phyloP scores from a whole-genome alignment of 176 grass and related monocot genomes.

The Thinopyrum elongatum region DNA sequence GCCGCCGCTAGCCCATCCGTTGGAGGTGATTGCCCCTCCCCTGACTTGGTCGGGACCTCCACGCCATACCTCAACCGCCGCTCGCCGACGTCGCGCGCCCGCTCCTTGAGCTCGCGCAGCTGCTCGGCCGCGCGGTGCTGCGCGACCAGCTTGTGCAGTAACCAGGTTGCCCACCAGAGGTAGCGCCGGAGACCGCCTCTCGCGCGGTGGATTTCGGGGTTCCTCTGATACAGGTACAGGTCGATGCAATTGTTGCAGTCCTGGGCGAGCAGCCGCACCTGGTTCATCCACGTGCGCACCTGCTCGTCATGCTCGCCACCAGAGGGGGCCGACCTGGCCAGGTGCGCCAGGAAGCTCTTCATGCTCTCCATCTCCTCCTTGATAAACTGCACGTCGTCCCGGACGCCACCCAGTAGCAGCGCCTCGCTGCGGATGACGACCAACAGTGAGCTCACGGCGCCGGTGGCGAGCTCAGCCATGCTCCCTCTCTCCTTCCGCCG shows the following conservation, averaged over 20 bases:
- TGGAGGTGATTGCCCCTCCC: no score
- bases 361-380: slow-evolving; percentile 8
- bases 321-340: background rate
- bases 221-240: background rate
- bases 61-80: background rate
- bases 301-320: background rate
- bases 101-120: background rate
- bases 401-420: background rate
- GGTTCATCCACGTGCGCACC: slow-evolving; percentile 13
- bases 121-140: background rate
- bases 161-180: background rate
- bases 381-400: background rate
- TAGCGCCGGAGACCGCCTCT: background rate
- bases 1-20: no score
- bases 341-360: slow-evolving; percentile 17
- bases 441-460: background rate
- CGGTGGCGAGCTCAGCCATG: background rate
- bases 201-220: background rate
- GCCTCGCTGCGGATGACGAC: background rate
- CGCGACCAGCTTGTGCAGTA: background rate
- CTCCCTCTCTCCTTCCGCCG: background rate
- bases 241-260: slow-evolving; percentile 11
- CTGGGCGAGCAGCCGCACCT: background rate
- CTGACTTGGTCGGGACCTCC: background rate
- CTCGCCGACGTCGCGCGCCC: background rate